A percentile compares a stretch with the other conserved stretches of the same genome.
Conservation (phyloP, 495 filamentous ascomycete species). For the Lasiosphaeria miniovina region DNA sequence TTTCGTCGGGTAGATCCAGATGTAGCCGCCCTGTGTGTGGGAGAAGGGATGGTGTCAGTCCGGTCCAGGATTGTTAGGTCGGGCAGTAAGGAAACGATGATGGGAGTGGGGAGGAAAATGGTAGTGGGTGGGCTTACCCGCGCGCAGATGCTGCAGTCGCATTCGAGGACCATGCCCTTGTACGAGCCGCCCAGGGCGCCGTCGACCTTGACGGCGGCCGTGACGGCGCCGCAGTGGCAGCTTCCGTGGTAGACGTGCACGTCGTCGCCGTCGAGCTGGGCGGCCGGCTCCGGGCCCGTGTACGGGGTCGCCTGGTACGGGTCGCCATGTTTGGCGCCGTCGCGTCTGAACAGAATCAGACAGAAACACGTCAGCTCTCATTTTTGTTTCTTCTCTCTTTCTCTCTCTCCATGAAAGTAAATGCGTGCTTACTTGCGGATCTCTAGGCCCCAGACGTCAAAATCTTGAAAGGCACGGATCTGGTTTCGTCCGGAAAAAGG, state of each 20-base stretch:
- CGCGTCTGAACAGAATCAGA: constrained; percentile 22
- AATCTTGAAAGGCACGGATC: constrained; percentile 31
- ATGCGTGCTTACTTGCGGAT: constrained; percentile 24
- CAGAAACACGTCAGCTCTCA: too few relatives aligned
- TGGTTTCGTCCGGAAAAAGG: not conserved
- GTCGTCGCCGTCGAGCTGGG: constrained; percentile 33
- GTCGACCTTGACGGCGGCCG: constrained; percentile 36
- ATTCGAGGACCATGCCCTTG: constrained; percentile 27
- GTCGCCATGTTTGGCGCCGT: constrained; percentile 31
- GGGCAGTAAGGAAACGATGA: not conserved
- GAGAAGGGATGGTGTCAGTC: not conserved
- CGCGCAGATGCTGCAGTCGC: constrained; percentile 46
- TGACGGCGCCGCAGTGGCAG: constrained; percentile 53
- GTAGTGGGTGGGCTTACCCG: constrained; percentile 29
- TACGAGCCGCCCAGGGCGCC: constrained; percentile 29
- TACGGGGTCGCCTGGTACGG: constrained; percentile 33
- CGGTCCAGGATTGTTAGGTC: not conserved
- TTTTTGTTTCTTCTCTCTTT: too few relatives aligned
- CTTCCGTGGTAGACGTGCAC: constrained; percentile 40
- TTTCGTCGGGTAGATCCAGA: constrained; percentile 37
- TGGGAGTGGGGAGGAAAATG: constrained; percentile 1
- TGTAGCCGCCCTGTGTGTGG: constrained; percentile 21
- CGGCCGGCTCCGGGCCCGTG: constrained; percentile 39
- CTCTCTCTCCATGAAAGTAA: too few relatives aligned
- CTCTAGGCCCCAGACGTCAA: constrained; percentile 37